Base-by-base conservation (phyloP, 2,329 filamentous ascomycete genomes). In the Apiospora marii region DNA sequence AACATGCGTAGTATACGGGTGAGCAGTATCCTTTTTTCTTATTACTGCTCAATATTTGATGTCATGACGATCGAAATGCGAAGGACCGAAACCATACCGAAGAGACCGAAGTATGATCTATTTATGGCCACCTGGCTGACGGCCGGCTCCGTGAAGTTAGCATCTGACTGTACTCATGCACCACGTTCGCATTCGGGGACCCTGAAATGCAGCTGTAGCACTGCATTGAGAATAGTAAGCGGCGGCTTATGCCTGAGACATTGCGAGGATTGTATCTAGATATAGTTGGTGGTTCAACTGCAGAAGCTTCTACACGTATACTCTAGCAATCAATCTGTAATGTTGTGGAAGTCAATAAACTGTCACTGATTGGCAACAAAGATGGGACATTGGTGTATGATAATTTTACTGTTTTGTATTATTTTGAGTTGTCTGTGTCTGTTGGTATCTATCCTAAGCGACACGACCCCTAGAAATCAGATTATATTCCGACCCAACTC, bases 91-190 rank as follows among this genome's bases (percentile, higher is more conserved):
- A 3, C 8, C 19, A 10, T 14, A 41, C 22, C 22, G 58, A 12
- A 24, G 34, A 41, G 53, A n/a, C 30, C 30, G 19, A 41, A 51
- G 10, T 27, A 22, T 24, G 34, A 12, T 12, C 58, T 37, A 64
- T 64, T n/a, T n/a, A 64, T 41, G 58, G 58, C 58, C 58, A 64
- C 58, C 58, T 64, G 58, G 58, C 58, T n/a, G 58, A 8, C 58
- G 58, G 58, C 58, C 30, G 58, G 7, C 37, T 6, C 7, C 8
- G 37, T 41, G 7, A 41, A 48, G 22, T 48, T 48, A 8, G 44
- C 16, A 19, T 49, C 46, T 49, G 46, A 49, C 46, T 49, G 46
- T n/a, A 49, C 46, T n/a, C 46, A n/a, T n/a, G 46, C 4, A 10
- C 22, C 22, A 22, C 19, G 1, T n/a, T 49, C 46, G 46, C 46